phyloP scores from a whole-genome alignment of 495 filamentous ascomycete species.

The Annulohypoxylon nitens region DNA sequence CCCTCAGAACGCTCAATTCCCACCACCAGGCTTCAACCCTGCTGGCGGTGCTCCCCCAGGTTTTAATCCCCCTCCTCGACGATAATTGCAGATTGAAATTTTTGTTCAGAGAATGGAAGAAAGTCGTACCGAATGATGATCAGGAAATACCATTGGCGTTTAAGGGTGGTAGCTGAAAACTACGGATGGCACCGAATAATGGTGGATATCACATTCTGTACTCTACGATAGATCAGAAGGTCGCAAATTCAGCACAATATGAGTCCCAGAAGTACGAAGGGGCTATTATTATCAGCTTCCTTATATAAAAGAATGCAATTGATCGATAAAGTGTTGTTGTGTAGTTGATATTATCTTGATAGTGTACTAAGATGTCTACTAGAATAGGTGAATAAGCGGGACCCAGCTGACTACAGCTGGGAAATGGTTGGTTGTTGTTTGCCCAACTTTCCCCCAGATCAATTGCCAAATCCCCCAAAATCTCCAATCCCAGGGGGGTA shows the following conservation, averaged over 20 bases:
- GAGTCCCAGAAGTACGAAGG: conserved; percentile 10
- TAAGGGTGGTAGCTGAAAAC: conserved; percentile 49
- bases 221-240: conserved; percentile 37
- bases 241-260: conserved; percentile 33
- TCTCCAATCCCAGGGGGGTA: not conserved
- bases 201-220: conserved; percentile 38
- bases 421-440: conserved; percentile 11
- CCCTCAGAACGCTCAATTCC: conserved; percentile 70
- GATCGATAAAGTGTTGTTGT: not conserved
- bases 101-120: conserved; percentile 35
- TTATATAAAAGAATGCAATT: conserved; percentile 10
- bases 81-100: conserved; percentile 61
- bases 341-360: conserved; percentile 14
- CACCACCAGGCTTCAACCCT: conserved; percentile 79
- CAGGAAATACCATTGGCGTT: conserved; percentile 51
- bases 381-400: conserved; percentile 20
- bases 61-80: conserved; percentile 73
- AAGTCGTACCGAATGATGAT: conserved; percentile 37
- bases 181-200: conserved; percentile 41
- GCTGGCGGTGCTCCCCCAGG: conserved; percentile 69
- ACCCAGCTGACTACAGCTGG: conserved; percentile 17
- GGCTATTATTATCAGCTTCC: not conserved
- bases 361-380: conserved; percentile 10
- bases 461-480: too few species aligned
- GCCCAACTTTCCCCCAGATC: too few species aligned